Conservation (phyloP, 2,329 filamentous ascomycete species). For the Trichophyton benhamiae region DNA sequence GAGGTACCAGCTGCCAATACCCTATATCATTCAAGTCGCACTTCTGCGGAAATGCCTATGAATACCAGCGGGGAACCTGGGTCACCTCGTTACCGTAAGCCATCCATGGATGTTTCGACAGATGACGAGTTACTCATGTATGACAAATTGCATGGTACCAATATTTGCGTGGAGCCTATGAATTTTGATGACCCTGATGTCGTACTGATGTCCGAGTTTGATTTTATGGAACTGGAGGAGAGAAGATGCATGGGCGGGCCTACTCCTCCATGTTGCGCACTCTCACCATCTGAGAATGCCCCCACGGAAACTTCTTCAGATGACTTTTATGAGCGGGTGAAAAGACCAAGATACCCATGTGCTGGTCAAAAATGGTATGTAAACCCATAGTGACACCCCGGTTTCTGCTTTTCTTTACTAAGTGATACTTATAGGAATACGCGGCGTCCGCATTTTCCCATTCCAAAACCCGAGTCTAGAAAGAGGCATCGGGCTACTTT, state of each 20-base stretch:
- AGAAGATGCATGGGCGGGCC: neutral
- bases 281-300: neutral
- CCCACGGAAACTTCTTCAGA: neutral
- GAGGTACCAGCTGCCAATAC: neutral
- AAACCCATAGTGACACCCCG: too few relatives aligned
- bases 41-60: neutral
- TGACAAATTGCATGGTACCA: neutral
- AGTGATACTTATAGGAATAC: too few relatives aligned
- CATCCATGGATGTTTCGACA: neutral
- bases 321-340: neutral
- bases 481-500: too few relatives aligned
- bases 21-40: neutral
- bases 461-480: too few relatives aligned
- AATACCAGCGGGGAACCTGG: neutral
- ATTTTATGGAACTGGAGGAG: neutral
- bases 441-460: too few relatives aligned
- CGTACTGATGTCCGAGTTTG: neutral
- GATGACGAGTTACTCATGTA: neutral
- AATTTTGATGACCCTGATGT: neutral
- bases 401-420: too few relatives aligned
- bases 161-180: neutral
- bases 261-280: neutral
- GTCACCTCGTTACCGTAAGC: neutral
- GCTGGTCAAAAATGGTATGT: too few relatives aligned
- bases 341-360: neutral